Evolutionary conservation across 805 yeast species (phyloP).

Genomic region (Candida railenensis): DNA sequence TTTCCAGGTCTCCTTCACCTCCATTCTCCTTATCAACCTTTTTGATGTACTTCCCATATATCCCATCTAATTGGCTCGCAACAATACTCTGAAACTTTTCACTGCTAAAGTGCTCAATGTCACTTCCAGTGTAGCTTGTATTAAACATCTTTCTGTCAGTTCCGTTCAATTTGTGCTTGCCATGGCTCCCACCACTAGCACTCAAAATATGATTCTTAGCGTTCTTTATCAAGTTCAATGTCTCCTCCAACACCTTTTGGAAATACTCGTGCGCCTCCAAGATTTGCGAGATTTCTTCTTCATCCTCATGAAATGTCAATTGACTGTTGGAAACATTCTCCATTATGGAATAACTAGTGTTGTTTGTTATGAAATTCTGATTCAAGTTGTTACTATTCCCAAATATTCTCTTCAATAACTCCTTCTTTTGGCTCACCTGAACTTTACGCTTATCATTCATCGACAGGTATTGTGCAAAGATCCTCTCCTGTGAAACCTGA

Average conservation of each 20-base stretch:
- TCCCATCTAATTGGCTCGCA: slow-evolving; percentile 16
- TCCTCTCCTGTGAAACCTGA: slow-evolving; percentile 31
- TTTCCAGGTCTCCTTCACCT: background rate
- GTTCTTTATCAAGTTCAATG: slow-evolving; percentile 14
- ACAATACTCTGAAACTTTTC: slow-evolving; percentile 24
- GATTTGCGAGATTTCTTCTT: slow-evolving; percentile 34
- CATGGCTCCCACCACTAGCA: background rate
- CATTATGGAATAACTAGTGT: slow-evolving; percentile 32
- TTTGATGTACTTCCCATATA: slow-evolving; percentile 15
- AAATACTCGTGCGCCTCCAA: slow-evolving; percentile 34
- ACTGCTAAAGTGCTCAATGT: slow-evolving; percentile 22
- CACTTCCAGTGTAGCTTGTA: slow-evolving; percentile 3
- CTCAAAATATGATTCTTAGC: slow-evolving; percentile 1
- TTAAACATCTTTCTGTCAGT: background rate
- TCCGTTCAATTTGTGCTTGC: slow-evolving; percentile 6
- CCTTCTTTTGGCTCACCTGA: slow-evolving; percentile 41
- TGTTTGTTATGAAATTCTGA: slow-evolving; percentile 40
- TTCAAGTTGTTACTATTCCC: slow-evolving; percentile 39
- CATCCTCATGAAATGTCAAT: slow-evolving; percentile 41
- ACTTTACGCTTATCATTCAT: slow-evolving; percentile 35
- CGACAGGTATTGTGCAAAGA: slow-evolving; percentile 32
- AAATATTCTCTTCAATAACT: slow-evolving; percentile 35
- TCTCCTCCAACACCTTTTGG: slow-evolving; percentile 21
- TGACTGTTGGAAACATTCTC: slow-evolving; percentile 37
- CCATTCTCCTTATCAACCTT: slow-evolving; percentile 1